Evolutionary conservation across 129 eudicot species (phyloP).

Genomic region (Tagetes erecta): DNA sequence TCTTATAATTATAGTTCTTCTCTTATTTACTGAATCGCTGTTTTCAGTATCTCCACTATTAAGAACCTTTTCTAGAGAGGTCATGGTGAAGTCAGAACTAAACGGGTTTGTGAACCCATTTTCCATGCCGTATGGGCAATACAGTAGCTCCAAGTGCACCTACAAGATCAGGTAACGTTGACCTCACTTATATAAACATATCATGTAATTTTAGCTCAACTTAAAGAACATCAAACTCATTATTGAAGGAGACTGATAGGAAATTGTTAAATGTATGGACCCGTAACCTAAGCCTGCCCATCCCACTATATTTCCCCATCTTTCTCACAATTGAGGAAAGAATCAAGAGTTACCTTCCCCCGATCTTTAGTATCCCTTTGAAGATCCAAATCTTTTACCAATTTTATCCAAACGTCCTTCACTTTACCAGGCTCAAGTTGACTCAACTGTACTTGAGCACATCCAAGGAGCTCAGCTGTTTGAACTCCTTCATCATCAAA

Average conservation of each 20-base stretch:
- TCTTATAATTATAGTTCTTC: slow-evolving; percentile 61
- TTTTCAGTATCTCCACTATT: slow-evolving; percentile 57
- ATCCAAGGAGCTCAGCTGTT: slow-evolving; percentile 83
- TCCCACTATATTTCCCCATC: neutral
- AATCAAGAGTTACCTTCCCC: slow-evolving; percentile 63
- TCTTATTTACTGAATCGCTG: slow-evolving; percentile 45
- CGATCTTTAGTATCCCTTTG: slow-evolving; percentile 88
- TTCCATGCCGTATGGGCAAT: slow-evolving; percentile 70
- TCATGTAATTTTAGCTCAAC: neutral
- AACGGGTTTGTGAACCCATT: slow-evolving; percentile 80
- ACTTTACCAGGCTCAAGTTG: slow-evolving; percentile 92
- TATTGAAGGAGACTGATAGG: neutral
- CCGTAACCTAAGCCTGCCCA: neutral
- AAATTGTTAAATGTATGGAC: neutral
- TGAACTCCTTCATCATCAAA: slow-evolving; percentile 93
- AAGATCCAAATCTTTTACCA: slow-evolving; percentile 93
- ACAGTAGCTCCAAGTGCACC: slow-evolving; percentile 95
- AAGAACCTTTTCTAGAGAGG: slow-evolving; percentile 79
- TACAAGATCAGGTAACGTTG: slow-evolving; percentile 24
- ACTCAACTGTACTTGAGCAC: slow-evolving; percentile 69
- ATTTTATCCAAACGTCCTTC: slow-evolving; percentile 84
- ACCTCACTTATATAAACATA: neutral
- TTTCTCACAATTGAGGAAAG: slow-evolving; percentile 14
- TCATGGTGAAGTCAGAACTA: slow-evolving; percentile 59
- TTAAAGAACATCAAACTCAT: neutral